phyloP scores from a whole-genome alignment of 148 eudicot genomes.

The Heliamphora exappendiculata region DNA sequence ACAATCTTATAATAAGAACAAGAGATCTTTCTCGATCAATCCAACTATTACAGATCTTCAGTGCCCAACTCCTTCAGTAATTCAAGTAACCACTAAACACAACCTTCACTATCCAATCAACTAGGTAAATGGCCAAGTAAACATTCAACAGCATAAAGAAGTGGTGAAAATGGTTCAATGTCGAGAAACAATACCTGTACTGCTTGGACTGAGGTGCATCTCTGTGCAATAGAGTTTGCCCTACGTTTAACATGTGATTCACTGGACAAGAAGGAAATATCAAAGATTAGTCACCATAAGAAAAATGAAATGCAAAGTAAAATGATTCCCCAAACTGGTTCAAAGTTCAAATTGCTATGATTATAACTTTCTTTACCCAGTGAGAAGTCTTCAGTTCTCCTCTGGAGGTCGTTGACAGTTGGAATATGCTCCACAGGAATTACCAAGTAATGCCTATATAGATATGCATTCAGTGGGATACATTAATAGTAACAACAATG shows the following conservation, averaged over 20 bases:
- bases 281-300: constrained; percentile 1
- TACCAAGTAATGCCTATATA: constrained; percentile 77
- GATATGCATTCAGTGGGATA: constrained; percentile 11
- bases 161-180: background rate
- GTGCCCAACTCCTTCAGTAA: background rate
- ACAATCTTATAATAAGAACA: no score
- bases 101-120: background rate
- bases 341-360: background rate
- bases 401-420: constrained; percentile 66
- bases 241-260: constrained; percentile 80
- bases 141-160: background rate
- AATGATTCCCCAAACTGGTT: background rate
- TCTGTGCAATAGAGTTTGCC: constrained; percentile 49
- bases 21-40: no score
- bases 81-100: background rate
- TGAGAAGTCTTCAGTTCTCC: constrained; percentile 49
- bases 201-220: constrained; percentile 65
- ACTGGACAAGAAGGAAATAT: constrained; percentile 37
- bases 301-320: background rate
- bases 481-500: background rate
- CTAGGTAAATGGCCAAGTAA: background rate
- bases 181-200: constrained; percentile 49
- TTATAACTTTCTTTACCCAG: constrained; percentile 44
- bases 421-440: constrained; percentile 79
- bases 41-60: background rate